Evolutionary conservation across 1,139 yeast genomes (phyloP), one percentile per base, ranked within the genome.

Genomic region (Hyphopichia wangnamkhiaoensis): DNA sequence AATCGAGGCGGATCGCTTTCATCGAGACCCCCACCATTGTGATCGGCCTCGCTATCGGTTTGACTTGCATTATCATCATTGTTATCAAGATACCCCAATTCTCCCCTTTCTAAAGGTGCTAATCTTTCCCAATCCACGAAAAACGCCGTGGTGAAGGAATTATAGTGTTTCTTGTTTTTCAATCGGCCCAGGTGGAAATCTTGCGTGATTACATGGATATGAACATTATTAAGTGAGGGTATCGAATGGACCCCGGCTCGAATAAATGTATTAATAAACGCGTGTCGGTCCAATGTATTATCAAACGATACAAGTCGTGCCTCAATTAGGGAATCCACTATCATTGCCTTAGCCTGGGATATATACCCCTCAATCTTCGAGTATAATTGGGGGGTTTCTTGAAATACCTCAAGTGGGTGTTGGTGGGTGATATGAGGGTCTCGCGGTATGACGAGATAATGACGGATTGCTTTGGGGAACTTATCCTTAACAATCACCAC

Each of bases 191-290:
- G 78, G 49, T 68, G 52, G 53, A 84, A 74, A 58, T 87, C 95
- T 36, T 63, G 69, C 0, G 91, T 79, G 36, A 87, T 70, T 12
- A 87, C 79, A 61, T 87, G 95, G 20, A 87, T 65, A 53, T 87
- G 95, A 28, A 86, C 55, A 52, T 87, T 84, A 34, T 59, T 60
- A 71, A 87, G 54, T 1, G 91, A 82, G 2, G 95, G 95, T 2
- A 74, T 73, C 2, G 85, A 63, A 58, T 87, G 95, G 17, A 86
- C 73, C 0, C 95, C 94, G 2, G 71, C 74, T 43, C 65, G 65
- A n/a, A 86, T 63, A 42, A 71, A 75, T 0, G 54, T 49, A 8
- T 62, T 61, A 19, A 61, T 51, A 35, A 66, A 63, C 21, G 54
- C 52, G 12, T 41, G 37, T 15, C 41, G 32, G 12, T 50, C 46